Evolutionary conservation across 164 flowering plant genomes (phyloP).

Genomic region (Liriodendron chinense): DNA sequence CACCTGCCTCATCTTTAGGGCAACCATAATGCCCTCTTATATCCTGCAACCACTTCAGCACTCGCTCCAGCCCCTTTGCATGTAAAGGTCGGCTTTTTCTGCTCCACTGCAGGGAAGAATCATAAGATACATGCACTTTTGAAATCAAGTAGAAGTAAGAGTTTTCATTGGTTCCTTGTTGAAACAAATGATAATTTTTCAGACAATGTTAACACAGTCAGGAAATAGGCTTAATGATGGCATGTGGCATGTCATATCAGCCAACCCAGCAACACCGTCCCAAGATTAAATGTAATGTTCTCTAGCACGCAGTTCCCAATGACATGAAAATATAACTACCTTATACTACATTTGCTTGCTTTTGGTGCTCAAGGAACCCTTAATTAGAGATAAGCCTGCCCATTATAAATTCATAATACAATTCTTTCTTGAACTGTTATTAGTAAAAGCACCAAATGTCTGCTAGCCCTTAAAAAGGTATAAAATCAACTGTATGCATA

Average conservation of each 20-base stretch:
- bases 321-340: neutral
- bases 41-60: conserved; percentile 66
- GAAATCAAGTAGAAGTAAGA: neutral
- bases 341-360: neutral
- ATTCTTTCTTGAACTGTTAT: too few species aligned
- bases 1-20: conserved; percentile 59
- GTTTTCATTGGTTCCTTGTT: neutral
- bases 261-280: neutral
- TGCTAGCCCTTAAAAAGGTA: too few species aligned
- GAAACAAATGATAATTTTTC: neutral
- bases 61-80: conserved; percentile 64
- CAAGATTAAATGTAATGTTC: neutral
- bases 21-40: conserved; percentile 33
- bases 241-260: neutral
- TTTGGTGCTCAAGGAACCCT: neutral
- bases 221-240: neutral
- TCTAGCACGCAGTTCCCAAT: neutral
- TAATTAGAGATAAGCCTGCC: neutral
- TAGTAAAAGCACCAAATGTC: too few species aligned
- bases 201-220: neutral
- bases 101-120: conserved; percentile 61
- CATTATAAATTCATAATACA: neutral
- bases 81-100: conserved; percentile 73
- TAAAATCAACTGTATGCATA: neutral
- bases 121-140: neutral